A percentile compares a stretch with the other conserved stretches of the same genome.
These are phyloP conservation scores for Fusarium lateritium DNA, from an alignment of 2,329 filamentous ascomycete species.

Conservation along the genomic window DNA sequence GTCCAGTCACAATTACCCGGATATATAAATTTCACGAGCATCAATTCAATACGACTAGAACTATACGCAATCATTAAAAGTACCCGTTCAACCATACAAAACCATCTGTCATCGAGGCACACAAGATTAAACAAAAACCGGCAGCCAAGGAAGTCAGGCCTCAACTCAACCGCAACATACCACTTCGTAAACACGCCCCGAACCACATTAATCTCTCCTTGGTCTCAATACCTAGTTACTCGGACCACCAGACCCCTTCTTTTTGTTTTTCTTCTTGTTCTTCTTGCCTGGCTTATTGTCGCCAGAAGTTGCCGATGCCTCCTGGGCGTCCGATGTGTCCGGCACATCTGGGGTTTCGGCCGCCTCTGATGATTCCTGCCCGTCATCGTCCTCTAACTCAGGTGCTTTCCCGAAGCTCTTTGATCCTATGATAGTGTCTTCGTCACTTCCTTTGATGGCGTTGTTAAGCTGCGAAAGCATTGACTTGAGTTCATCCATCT, in stretches of 20 bases:
- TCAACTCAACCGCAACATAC: neutral
- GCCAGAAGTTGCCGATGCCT: conserved; percentile 29
- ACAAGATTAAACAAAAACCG: neutral
- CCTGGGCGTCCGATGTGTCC: conserved; percentile 30
- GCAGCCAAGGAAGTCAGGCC: neutral
- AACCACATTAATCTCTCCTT: neutral
- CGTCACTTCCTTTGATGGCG: conserved; percentile 38
- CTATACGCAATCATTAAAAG: neutral
- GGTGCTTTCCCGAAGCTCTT: conserved; percentile 18
- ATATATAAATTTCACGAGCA: neutral
- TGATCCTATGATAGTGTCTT: conserved; percentile 4
- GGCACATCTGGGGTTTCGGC: conserved; percentile 26
- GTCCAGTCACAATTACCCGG: neutral
- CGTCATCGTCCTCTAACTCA: conserved; percentile 22
- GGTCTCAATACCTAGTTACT: conserved; percentile 24
- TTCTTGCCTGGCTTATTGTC: conserved; percentile 43
- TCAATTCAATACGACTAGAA: neutral
- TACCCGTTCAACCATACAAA: neutral
- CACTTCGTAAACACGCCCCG: neutral
- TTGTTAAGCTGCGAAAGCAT: conserved; percentile 58
- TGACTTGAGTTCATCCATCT: conserved; percentile 70
- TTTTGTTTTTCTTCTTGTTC: conserved; percentile 50
- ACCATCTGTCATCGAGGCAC: neutral
- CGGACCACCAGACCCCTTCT: conserved; percentile 42
- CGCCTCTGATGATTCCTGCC: conserved; percentile 28